Conservation (phyloP, 2,329 filamentous ascomycete species). For the Coniella lustricola region DNA sequence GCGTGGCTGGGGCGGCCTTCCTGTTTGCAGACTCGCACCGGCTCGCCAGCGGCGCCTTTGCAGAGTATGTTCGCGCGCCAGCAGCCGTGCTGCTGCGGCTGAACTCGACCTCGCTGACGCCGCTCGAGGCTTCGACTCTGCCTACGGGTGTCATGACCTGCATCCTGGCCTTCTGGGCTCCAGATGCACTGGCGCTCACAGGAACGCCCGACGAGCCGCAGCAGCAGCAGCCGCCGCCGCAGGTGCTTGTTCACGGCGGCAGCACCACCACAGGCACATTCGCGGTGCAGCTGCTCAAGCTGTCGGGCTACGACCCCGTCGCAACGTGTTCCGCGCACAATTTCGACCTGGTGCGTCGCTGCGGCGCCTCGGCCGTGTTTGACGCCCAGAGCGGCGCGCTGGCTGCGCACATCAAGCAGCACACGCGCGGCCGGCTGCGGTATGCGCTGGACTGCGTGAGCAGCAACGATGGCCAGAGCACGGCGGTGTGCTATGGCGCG, state of each 20-base stretch:
- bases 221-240: conserved; percentile 29
- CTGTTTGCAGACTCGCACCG: background rate
- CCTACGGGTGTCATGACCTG: conserved; percentile 15
- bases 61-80: conserved; percentile 26
- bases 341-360: conserved; percentile 36
- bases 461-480: conserved; percentile 26
- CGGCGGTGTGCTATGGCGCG: conserved; percentile 32
- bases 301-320: conserved; percentile 4
- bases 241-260: conserved; percentile 19
- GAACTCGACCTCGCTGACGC: conserved; percentile 22
- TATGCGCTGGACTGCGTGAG: conserved; percentile 42
- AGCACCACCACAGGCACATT: background rate
- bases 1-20: background rate
- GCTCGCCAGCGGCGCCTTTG: conserved; percentile 26
- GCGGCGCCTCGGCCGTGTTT: conserved; percentile 42
- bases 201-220: conserved; percentile 22
- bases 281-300: conserved; percentile 3
- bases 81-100: conserved; percentile 26
- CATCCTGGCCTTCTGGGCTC: conserved; percentile 32
- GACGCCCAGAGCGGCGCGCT: too few species aligned
- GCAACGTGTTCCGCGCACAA: conserved; percentile 33
- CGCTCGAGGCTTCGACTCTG: conserved; percentile 22
- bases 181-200: conserved; percentile 26
- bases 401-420: conserved; percentile 41
- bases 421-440: conserved; percentile 35